phyloP scores from a whole-genome alignment of 768 basidiomycete genomes.

The Trametes elegans region DNA sequence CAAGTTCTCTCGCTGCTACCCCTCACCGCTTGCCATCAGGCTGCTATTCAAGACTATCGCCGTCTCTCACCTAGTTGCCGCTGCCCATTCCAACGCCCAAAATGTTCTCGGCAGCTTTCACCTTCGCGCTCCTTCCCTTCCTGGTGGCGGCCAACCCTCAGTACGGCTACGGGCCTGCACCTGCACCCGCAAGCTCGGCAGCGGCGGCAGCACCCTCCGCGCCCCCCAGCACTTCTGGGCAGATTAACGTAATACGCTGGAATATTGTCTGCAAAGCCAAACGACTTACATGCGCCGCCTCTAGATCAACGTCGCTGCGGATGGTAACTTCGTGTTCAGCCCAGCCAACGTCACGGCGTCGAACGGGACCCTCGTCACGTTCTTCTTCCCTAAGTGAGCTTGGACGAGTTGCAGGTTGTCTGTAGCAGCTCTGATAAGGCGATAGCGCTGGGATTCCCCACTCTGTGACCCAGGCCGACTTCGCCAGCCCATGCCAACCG shows the following conservation, averaged over 20 bases:
- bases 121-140: conserved; percentile 32
- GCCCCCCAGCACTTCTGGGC: conserved; percentile 20
- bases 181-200: conserved; percentile 25
- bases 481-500: conserved; percentile 33
- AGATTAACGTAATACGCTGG: conserved; percentile 21
- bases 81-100: conserved; percentile 15
- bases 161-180: conserved; percentile 28
- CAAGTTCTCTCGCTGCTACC: conserved; percentile 14
- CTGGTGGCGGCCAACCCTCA: conserved; percentile 39
- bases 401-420: background rate
- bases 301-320: conserved; percentile 45
- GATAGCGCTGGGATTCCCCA: conserved; percentile 16
- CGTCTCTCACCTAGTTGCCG: background rate
- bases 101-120: conserved; percentile 32
- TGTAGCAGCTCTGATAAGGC: background rate
- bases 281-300: no score
- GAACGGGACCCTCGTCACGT: conserved; percentile 51
- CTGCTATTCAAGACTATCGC: conserved; percentile 9
- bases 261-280: no score
- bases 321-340: conserved; percentile 39
- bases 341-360: conserved; percentile 47
- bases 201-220: conserved; percentile 33
- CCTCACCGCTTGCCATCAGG: conserved; percentile 15
- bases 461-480: conserved; percentile 34
- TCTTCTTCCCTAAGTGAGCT: conserved; percentile 49